A percentile compares a stretch with the other conserved stretches of the same genome.
Conservation (phyloP, 75 land plant species). For the Adiantum capillusveneris region DNA sequence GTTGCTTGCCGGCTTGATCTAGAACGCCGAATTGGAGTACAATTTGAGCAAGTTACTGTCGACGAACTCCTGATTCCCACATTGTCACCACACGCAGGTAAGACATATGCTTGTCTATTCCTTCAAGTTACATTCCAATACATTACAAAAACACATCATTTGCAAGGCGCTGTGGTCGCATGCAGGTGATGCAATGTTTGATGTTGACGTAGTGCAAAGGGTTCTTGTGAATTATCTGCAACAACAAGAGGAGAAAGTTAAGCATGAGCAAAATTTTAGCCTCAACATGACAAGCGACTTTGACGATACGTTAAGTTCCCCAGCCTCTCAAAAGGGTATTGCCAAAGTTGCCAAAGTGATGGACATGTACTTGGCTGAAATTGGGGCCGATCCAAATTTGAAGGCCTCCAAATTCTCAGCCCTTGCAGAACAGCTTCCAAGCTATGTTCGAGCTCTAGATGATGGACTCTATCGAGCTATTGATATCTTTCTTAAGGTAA, state of each 20-base stretch:
- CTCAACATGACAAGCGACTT: too few species aligned
- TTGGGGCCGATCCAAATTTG: constrained; percentile 49
- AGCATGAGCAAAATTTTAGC: background rate
- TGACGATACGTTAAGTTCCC: too few species aligned
- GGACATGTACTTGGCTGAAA: constrained; percentile 49
- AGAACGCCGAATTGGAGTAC: constrained; percentile 69
- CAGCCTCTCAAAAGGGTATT: background rate
- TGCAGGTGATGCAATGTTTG: constrained; percentile 2
- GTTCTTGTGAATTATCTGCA: constrained; percentile 9
- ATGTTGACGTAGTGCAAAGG: constrained; percentile 11
- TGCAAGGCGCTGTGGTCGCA: background rate
- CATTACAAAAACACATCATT: too few species aligned
- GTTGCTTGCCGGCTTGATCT: constrained; percentile 60
- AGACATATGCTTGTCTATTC: too few species aligned
- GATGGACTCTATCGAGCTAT: constrained; percentile 73
- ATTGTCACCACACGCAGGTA: constrained; percentile 10
- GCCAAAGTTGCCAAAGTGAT: constrained; percentile 13
- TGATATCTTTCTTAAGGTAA: constrained; percentile 70
- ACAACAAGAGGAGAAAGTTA: constrained; percentile 4
- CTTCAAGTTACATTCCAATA: too few species aligned
- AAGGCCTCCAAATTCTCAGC: constrained; percentile 32
- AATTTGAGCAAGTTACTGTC: constrained; percentile 60
- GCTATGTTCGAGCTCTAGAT: constrained; percentile 48
- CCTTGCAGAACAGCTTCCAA: constrained; percentile 43
- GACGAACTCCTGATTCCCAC: constrained; percentile 87